Conservation (phyloP, 1,139 yeast species). For the Pneumocystis carinii region DNA sequence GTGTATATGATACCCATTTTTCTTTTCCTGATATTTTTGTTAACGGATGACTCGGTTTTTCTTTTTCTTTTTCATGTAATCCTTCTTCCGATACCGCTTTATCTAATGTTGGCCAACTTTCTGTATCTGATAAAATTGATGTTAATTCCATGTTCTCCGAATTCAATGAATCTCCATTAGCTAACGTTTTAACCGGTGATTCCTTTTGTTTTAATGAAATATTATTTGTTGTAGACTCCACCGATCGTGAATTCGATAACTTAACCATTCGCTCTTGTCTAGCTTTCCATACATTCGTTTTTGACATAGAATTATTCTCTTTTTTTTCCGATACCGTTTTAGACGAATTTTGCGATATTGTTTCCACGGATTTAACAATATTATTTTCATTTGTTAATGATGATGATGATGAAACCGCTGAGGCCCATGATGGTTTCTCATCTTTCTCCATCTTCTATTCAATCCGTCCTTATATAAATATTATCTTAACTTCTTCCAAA, state of each 20-base stretch:
- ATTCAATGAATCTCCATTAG: not conserved
- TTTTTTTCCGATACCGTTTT: not conserved
- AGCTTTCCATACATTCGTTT: not conserved
- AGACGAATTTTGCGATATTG: not conserved
- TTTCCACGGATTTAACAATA: not conserved
- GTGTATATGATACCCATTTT: constrained; percentile 10
- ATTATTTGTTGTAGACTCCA: not conserved
- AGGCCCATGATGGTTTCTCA: not conserved
- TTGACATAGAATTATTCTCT: not conserved
- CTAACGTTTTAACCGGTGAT: not conserved
- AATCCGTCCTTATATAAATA: too few relatives aligned
- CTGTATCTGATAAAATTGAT: constrained; percentile 6
- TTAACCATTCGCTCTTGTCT: not conserved
- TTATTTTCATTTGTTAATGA: not conserved
- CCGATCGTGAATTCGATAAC: not conserved
- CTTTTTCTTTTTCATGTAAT: not conserved
- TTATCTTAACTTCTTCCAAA: too few relatives aligned
- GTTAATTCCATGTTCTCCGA: not conserved
- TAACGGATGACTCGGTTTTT: not conserved
- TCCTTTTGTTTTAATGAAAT: not conserved
- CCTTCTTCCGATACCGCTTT: constrained; percentile 7
- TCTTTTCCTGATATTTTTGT: constrained; percentile 5
- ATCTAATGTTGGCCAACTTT: constrained; percentile 11
- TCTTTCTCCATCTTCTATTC: not conserved
- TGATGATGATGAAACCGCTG: not conserved